phyloP scores from a whole-genome alignment of 78 protist genomes.

The Isochrysis galbana region DNA sequence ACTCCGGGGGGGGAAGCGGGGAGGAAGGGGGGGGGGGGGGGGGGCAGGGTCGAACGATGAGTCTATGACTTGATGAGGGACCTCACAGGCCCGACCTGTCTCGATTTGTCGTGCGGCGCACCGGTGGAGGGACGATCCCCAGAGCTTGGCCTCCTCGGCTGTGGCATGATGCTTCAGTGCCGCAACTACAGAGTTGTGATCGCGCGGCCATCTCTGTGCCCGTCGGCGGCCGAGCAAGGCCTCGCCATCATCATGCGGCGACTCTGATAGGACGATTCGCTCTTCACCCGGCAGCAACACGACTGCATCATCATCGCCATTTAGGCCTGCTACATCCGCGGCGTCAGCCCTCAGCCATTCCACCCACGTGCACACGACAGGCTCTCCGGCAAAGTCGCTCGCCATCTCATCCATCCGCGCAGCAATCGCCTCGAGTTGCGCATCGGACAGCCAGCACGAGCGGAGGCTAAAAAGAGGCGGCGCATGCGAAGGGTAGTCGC shows the following conservation, averaged over 20 bases:
- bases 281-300: neutral
- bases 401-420: neutral
- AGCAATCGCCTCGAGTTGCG: neutral
- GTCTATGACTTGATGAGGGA: too few species aligned
- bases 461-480: neutral
- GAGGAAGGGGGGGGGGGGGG: too few species aligned
- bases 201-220: constrained; percentile 1
- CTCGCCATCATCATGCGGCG: neutral
- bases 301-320: neutral
- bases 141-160: neutral
- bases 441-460: neutral
- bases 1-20: too few species aligned
- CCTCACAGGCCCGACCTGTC: too few species aligned
- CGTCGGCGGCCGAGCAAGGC: neutral
- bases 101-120: too few species aligned
- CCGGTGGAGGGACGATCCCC: neutral
- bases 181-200: neutral
- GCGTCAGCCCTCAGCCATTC: neutral
- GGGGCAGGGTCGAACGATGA: too few species aligned
- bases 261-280: neutral
- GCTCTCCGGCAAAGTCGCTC: neutral
- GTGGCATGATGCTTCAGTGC: neutral
- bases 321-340: neutral
- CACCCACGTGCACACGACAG: neutral
- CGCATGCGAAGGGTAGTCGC: neutral